Base-by-base conservation (phyloP, 139 green algal species). In the Diplosphaera chodatii region DNA sequence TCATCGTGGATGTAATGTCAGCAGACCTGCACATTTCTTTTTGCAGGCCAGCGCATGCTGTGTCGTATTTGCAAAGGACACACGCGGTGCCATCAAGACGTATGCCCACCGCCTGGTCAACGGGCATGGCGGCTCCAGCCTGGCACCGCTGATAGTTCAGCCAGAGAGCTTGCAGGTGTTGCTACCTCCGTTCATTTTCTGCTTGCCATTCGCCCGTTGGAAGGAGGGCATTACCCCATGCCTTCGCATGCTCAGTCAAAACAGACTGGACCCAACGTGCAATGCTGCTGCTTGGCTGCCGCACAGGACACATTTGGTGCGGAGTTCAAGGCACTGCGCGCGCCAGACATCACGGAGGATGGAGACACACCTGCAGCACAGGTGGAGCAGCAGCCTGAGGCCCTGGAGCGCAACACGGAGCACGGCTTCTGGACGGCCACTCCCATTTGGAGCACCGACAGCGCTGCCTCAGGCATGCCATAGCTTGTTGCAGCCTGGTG, bases 51-150 rank as follows among this genome's bases (percentile, higher is more conserved):
- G 5, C 5, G 28, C 27, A 15, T 31, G 59, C 59, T 4, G 32
- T n/a, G 32, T 65, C 34, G 40, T 55, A 16, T 76, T 76, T 66
- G 71, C 40, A 4, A 65, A 62, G 29, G 71, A 76, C 64, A 70
- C 63, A 34, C 40, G 63, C 15, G 63, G 71, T 10, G 63, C 64
- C 15, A 64, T 68, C 63, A 40, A 66, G 10, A 48, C 63, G 0
- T 65, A 70, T 56, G 71, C 63, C 22, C 69, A 64, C 63, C 71
- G 69, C 29, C 40, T 76, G 71, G 6, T 70, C 20, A 64, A 55
- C 41, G 59, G 63, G 1, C 23, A 32, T 16, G 37, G 55, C 25
- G 64, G 71, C 29, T 70, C 28, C 30, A 70, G 34, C 29, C 22
- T 75, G 63, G 59, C 33, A 8, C 32, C 33, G 1, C 37, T 69